Base-by-base conservation (phyloP, 257 asterid species). In the Paulownia fortunei region DNA sequence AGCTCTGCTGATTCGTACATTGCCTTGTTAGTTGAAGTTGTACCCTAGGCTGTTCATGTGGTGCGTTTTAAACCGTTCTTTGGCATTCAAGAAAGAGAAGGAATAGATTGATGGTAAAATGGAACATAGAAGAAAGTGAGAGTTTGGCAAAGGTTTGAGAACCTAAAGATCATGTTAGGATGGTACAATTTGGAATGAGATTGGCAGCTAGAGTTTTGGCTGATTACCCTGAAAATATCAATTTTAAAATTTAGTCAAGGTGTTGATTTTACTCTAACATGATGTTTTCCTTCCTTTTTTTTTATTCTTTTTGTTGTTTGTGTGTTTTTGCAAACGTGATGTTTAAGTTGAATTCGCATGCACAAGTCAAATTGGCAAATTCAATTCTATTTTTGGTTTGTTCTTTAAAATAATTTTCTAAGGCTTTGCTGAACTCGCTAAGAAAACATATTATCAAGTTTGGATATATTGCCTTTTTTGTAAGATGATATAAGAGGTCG, bases 1-100 rank as follows among this genome's bases (percentile, higher is more conserved):
- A n/a, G 55, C 52, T 60, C 8, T 72, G 55, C 5, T 72, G 15
- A 6, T 51, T 55, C 39, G 41, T 72, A 23, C 66, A 55, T 59
- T 59, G 69, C 59, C 46, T 73, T 73, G 42, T 56, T 73, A 21
- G 2, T 36, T 34, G 30, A 37, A 54, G 19, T 41, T 39, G 67
- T 61, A 60, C 68, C 77, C 34, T 44, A 16, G 69, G 32, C 27
- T 42, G 70, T 59, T 15, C 30, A 9, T 24, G 44, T 9, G 8
- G 19, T 15, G 6, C 49, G 16, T 59, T 24, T 24, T 8, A 32
- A 18, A 3, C 4, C 8, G 10, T 19, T 23, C 5, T 34, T 73
- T 21, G 11, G 44, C 11, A 2, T 37, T 55, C 19, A 26, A 5
- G 23, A 18, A 8, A 30, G 51, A 54, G 34, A 52, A 21, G 60